Conservation (phyloP, 805 yeast species). For the Scheffersomyces amazonensis region DNA sequence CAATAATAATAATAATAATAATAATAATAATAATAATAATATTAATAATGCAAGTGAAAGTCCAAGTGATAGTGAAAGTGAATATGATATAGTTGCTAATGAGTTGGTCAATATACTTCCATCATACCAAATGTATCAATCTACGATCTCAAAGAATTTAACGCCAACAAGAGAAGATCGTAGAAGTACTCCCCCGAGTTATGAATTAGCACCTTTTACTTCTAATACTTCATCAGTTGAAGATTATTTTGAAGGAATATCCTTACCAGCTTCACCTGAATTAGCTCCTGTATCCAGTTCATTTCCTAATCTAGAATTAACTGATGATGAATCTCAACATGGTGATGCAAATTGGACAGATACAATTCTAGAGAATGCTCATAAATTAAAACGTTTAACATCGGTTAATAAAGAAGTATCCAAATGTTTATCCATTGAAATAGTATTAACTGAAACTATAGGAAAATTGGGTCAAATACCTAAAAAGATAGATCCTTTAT, state of each 20-base stretch:
- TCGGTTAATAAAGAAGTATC: slow-evolving; percentile 25
- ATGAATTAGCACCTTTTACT: slow-evolving; percentile 25
- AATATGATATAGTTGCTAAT: slow-evolving; percentile 15
- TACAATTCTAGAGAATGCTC: slow-evolving; percentile 33
- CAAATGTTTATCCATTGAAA: slow-evolving; percentile 22
- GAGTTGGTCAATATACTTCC: slow-evolving; percentile 35
- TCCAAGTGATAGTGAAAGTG: slow-evolving; percentile 1
- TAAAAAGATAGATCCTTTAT: slow-evolving; percentile 26
- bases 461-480: slow-evolving; percentile 32
- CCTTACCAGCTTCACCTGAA: slow-evolving; percentile 12
- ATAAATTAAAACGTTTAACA: slow-evolving; percentile 29
- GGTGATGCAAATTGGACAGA: slow-evolving; percentile 28
- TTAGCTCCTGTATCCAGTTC: slow-evolving; percentile 4
- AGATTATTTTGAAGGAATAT: slow-evolving; percentile 16
- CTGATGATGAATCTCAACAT: slow-evolving; percentile 10
- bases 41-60: too few relatives aligned
- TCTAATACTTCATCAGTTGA: slow-evolving; percentile 8
- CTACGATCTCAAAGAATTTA: slow-evolving; percentile 33
- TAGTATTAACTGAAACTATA: slow-evolving; percentile 30
- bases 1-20: too few relatives aligned
- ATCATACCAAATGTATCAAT: slow-evolving; percentile 38
- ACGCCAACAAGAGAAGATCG: slow-evolving; percentile 27
- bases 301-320: slow-evolving; percentile 1
- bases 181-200: slow-evolving; percentile 30
- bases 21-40: too few relatives aligned